Base-by-base conservation (phyloP, 208 protist species). In the Hexamita inflata region DNA sequence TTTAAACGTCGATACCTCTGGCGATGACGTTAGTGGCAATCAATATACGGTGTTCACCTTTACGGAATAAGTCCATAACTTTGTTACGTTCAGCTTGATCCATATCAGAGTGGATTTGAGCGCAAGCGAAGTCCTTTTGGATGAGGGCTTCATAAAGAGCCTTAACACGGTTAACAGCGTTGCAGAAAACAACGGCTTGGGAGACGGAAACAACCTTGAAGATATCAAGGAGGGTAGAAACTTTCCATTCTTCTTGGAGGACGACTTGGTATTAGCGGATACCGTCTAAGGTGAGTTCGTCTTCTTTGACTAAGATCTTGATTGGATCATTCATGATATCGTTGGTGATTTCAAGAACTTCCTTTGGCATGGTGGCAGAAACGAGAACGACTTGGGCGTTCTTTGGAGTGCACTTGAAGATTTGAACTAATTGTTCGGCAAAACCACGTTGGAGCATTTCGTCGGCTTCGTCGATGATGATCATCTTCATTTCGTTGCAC, bases 261-360 rank as follows among this genome's bases (percentile, higher is more conserved):
- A 87, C 85, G 61, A 99, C 90, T 85, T 93, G 98, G 86, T 97
- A 99, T 86, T 99, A 95, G 81, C 95, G 95, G 83, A 99, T 98
- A 83, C 94, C 94, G 77, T 97, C 94, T 13, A 98, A 90, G 60
- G 95, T 98, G 35, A 98, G 86, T 82, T 92, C 92, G 86, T 98
- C 94, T 70, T 89, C 87, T 88, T 98, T 98, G 41, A 98, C 93
- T 7, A 98, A 87, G 88, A 99, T 98, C 79, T 90, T 88, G 58
- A 95, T 87, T 40, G 96, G 95, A 75, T 97, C 89, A 42, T 86
- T 86, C 60, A 15, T 34, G 15, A 34, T 15, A 40, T 66, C 34
- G 13, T 66, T 15, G 15, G 34, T 34, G 15, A 66, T 30, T n/a
- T n/a, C 19, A n/a, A 38, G 34, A 30, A 30, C 60, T 34, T 66